Conservation (phyloP, 805 yeast genomes). For the Candida fluviatilis region DNA sequence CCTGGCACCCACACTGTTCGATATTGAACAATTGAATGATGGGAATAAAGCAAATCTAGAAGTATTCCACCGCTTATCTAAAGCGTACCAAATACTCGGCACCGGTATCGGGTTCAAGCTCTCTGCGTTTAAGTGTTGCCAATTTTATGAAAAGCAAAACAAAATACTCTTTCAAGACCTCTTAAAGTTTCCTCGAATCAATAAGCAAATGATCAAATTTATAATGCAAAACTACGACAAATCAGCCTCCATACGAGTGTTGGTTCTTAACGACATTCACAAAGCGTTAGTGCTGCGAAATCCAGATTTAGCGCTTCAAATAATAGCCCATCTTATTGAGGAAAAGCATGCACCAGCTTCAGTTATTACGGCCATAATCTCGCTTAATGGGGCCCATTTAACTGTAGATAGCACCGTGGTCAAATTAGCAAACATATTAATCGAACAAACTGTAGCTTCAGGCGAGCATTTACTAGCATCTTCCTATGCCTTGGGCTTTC, state of each 20-base stretch:
- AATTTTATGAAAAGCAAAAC: slow-evolving; percentile 10
- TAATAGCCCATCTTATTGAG: slow-evolving; percentile 7
- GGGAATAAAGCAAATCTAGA: background rate
- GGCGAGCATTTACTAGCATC: slow-evolving; percentile 23
- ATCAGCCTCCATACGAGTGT: slow-evolving; percentile 16
- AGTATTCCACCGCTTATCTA: slow-evolving; percentile 12
- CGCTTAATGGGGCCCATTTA: background rate
- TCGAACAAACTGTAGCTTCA: slow-evolving; percentile 12
- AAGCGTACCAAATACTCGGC: slow-evolving; percentile 12
- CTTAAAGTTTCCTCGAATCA: slow-evolving; percentile 14
- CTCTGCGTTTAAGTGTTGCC: slow-evolving; percentile 12
- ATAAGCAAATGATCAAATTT: slow-evolving; percentile 14
- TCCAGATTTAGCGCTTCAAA: slow-evolving; percentile 5
- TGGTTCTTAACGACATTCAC: slow-evolving; percentile 16
- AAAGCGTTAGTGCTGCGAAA: slow-evolving; percentile 8
- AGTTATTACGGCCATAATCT: background rate
- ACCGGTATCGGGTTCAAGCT: slow-evolving; percentile 8
- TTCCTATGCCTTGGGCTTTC: slow-evolving; percentile 12
- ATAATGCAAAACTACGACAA: slow-evolving; percentile 11
- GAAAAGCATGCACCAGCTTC: background rate
- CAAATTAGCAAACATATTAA: slow-evolving; percentile 11
- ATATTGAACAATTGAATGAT: background rate
- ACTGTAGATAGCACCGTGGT: background rate
- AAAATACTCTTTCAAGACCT: slow-evolving; percentile 17
- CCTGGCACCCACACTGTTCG: background rate